Base-by-base conservation (phyloP, 257 asterid genomes). In the Gynochthodes officinalis region DNA sequence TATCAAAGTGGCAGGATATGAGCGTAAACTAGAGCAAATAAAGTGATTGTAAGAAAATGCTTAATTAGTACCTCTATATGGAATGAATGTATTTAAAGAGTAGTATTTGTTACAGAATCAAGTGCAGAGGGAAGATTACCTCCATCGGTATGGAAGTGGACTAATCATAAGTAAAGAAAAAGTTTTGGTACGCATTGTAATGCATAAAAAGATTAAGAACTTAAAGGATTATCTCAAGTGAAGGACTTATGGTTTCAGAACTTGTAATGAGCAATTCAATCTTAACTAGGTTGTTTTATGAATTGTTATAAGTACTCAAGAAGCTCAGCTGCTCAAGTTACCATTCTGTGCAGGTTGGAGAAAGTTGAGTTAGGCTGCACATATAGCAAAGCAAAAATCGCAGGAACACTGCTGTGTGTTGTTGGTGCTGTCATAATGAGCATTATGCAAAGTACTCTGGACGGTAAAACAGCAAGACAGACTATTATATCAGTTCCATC, bases 381-480 rank as follows among this genome's bases (percentile, higher is more conserved):
- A 50, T 89, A 91, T 85, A 89, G 96, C 82, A 80, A 81, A 78
- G 88, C 89, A 5, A 93, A 93, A 82, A 88, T 93, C 9, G 84
- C 71, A 25, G 97, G 98, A 66, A 89, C 97, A 18, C 63, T 91
- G 43, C 74, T 93, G 54, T 93, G 98, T 71, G 93, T 93, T 16
- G 73, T 72, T 21, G 98, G 98, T 13, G 98, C 98, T 0, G 43
- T 89, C 48, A 50, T 83, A 33, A 88, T 91, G 97, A 88, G 96
- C 78, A 54, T 88, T 32, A 83, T 87, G 95, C 97, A 93, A 69
- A 88, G 92, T 62, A 67, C 79, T 0, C 49, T 78, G 37, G 78
- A 57, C 30, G 32, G 7, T 7, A 55, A 49, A 54, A 23, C 80
- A 0, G 74, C 79, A 0, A 78, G 65, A 67, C 83, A 69, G 21